Base-by-base conservation (phyloP, 768 basidiomycete species). In the Coprinopsis marcescibilis region DNA sequence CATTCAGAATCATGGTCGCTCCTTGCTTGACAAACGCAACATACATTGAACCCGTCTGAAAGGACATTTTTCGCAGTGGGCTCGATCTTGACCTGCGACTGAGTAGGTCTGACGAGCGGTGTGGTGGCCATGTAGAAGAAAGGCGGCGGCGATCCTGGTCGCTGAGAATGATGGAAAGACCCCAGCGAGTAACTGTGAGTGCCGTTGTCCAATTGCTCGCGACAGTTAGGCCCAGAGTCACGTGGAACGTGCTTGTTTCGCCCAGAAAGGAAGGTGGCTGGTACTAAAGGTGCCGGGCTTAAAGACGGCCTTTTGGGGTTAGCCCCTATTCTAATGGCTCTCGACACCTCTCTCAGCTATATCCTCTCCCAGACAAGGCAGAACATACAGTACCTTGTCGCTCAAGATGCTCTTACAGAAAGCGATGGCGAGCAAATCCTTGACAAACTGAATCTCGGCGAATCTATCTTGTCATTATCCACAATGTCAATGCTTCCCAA, bases 341-440 rank as follows among this genome's bases (percentile, higher is more conserved):
- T 17, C 14, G 43, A 40, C n/a, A 8, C 19, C 12, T 32, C 48
- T 20, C 40, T 82, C 4, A 68, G 70, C 6, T 80, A 80, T 55
- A 61, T 85, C 47, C 53, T 79, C 34, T 63, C 67, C 32, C 80
- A 79, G 52, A 73, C 80, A n/a, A 68, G 72, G 46, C 66, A 72
- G 34, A 76, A 81, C 42, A 59, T 85, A 26, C 67, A 75, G 8
- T 77, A 83, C 49, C 72, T 85, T 7, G 63, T 72, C 1, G 60
- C 68, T 1, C 71, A 80, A 43, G 65, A 68, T 35, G 69, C 74
- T 33, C 63, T 84, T 39, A 66, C 77, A 1, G 20, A 60, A 4
- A 59, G 65, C 15, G 78, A 80, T 48, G 76, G 69, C 1, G 60
- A 58, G 4, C 57, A 65, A 19, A 76, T 83, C 50, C 59, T 78